Conservation (phyloP, 306 rosid species). For the Vachellia collinsii region DNA sequence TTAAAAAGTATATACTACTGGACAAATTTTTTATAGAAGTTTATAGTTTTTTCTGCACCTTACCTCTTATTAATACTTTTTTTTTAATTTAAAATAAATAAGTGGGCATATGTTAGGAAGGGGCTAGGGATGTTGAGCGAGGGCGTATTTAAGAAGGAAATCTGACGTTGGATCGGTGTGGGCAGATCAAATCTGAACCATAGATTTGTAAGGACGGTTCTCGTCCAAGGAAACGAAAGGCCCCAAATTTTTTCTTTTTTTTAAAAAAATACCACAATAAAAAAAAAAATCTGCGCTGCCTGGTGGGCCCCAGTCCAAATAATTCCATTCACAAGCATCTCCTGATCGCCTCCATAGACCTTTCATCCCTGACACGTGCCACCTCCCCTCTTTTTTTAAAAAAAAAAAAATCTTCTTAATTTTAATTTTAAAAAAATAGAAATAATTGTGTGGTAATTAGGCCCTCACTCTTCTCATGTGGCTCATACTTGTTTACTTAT, state of each 20-base stretch:
- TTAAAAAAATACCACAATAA: no score
- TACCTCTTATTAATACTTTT: no score
- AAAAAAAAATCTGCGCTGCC: background rate
- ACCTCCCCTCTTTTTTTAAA: background rate
- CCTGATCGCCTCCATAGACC: background rate
- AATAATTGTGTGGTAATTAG: conserved; percentile 27
- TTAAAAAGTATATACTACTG: no score
- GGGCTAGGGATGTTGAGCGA: background rate
- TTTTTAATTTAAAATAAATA: no score
- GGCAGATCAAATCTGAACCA: background rate
- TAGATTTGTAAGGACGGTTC: background rate
- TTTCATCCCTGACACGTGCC: conserved; percentile 5
- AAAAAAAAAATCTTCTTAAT: no score
- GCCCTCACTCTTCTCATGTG: background rate
- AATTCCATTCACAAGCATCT: conserved; percentile 9
- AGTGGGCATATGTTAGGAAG: background rate
- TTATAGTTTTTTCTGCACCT: no score
- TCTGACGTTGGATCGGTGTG: background rate
- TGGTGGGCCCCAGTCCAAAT: background rate
- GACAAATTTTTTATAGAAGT: no score
- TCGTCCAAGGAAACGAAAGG: background rate
- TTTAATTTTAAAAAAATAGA: no score
- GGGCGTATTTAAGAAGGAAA: background rate
- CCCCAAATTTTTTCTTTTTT: background rate
- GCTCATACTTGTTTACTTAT: background rate